A percentile compares a stretch with the other conserved stretches of the same genome.
phyloP scores from a whole-genome alignment of 2,329 filamentous ascomycete species.

The Plectosphaerella sp. region DNA sequence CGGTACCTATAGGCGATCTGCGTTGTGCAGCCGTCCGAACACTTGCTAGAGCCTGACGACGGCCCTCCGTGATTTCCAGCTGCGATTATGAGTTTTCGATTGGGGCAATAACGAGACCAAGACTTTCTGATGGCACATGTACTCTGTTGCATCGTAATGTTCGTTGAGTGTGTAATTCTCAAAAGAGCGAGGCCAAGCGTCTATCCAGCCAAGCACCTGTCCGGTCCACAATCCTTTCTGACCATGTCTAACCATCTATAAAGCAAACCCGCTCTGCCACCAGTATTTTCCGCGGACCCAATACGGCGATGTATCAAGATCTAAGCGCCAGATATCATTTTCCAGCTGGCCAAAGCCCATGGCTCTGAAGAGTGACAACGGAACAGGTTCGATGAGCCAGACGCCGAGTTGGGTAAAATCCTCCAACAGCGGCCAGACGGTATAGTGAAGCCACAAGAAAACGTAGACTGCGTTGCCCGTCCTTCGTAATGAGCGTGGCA shows the following conservation, averaged over 20 bases:
- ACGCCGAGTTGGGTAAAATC: slow-evolving; percentile 71
- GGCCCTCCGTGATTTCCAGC: neutral
- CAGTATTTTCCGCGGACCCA: slow-evolving; percentile 60
- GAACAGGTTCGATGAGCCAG: slow-evolving; percentile 81
- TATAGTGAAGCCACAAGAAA: slow-evolving; percentile 63
- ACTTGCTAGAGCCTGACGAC: neutral
- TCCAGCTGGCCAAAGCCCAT: slow-evolving; percentile 58
- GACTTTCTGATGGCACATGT: neutral
- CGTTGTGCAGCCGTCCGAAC: neutral
- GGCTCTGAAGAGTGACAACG: slow-evolving; percentile 64
- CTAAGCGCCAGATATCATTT: slow-evolving; percentile 67
- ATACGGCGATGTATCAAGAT: slow-evolving; percentile 41
- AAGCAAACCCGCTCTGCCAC: slow-evolving; percentile 45
- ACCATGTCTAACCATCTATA: slow-evolving; percentile 16
- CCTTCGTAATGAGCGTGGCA: slow-evolving; percentile 43
- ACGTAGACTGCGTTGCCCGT: slow-evolving; percentile 58
- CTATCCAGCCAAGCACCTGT: neutral
- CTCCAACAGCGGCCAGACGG: slow-evolving; percentile 62
- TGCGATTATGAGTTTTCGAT: neutral
- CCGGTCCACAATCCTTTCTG: neutral
- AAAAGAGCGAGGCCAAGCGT: neutral
- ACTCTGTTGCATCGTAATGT: slow-evolving; percentile 1
- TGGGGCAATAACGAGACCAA: neutral
- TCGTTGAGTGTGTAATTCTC: neutral
- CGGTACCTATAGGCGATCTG: neutral